Percentiles rank a stretch among this genome's conserved stretches.
Conservation (phyloP, 1,284 basidiomycete species). For the Ustilago tritici region DNA sequence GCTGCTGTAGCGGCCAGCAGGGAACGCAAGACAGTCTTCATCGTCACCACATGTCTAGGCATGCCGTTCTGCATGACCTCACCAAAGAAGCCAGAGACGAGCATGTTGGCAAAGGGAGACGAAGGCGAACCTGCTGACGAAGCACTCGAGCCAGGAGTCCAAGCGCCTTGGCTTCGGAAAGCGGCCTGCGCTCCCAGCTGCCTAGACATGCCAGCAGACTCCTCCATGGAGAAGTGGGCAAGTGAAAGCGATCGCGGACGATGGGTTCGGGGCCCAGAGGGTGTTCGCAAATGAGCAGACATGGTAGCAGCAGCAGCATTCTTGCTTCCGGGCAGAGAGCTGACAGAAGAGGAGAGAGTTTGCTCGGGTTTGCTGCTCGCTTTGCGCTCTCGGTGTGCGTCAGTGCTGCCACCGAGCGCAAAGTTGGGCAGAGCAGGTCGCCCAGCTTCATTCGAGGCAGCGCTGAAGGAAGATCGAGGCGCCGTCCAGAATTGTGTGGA, state of each 20-base stretch:
- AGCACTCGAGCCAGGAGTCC: constrained; percentile 29
- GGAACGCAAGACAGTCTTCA: constrained; percentile 36
- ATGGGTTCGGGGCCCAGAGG: constrained; percentile 24
- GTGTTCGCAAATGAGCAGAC: constrained; percentile 28
- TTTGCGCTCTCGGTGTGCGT: constrained; percentile 13
- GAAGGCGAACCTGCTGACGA: constrained; percentile 42
- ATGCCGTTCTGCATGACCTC: constrained; percentile 45
- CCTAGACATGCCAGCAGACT: constrained; percentile 9
- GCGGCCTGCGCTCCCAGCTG: constrained; percentile 24
- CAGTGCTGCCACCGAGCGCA: constrained; percentile 10
- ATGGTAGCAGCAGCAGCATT: constrained; percentile 3
- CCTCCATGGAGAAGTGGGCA: constrained; percentile 33
- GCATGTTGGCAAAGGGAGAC: constrained; percentile 41
- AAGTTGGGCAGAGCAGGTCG: constrained; percentile 34
- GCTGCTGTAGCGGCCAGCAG: constrained; percentile 28
- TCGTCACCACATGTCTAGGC: constrained; percentile 37
- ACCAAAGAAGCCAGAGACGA: constrained; percentile 47
- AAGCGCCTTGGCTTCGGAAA: constrained; percentile 24
- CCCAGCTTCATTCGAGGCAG: neutral
- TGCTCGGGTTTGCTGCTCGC: constrained; percentile 26
- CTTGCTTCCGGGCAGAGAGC: constrained; percentile 18
- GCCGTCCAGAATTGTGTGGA: constrained; percentile 49
- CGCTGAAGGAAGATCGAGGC: constrained; percentile 30
- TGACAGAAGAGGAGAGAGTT: constrained; percentile 21
- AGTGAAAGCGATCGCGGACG: constrained; percentile 45